Conservation (phyloP, 257 asterid genomes). For the Petunia axillaris region DNA sequence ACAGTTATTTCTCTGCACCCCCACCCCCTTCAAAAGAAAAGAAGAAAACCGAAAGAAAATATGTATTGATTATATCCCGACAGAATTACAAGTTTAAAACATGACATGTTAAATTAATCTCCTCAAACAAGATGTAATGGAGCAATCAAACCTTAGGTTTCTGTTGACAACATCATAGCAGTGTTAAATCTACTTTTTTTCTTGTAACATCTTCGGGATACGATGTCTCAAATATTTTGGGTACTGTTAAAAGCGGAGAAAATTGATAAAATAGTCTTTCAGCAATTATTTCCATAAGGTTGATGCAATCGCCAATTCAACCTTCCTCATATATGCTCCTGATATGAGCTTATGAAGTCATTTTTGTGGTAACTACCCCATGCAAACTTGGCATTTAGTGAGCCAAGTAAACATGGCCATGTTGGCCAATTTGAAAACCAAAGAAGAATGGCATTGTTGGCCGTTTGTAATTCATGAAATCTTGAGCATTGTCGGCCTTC, state of each 20-base stretch:
- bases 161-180: background rate
- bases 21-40: too few relatives aligned
- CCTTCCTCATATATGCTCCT: background rate
- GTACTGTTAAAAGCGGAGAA: background rate
- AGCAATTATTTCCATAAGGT: background rate
- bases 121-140: background rate
- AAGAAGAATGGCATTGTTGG: too few relatives aligned
- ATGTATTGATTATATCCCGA: background rate
- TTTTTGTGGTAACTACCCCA: background rate
- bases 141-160: background rate
- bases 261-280: background rate
- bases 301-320: background rate
- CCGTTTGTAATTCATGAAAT: too few relatives aligned
- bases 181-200: background rate
- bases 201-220: slow-evolving; percentile 11
- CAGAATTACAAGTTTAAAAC: background rate
- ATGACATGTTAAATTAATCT: background rate
- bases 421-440: too few relatives aligned
- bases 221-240: background rate
- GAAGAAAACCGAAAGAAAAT: too few relatives aligned
- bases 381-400: too few relatives aligned
- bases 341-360: slow-evolving; percentile 17
- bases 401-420: too few relatives aligned
- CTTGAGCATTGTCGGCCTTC: too few relatives aligned
- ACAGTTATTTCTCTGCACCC: too few relatives aligned